These are phyloP conservation scores for Pulveroboletus ravenelii DNA, from an alignment of 768 basidiomycete species.

Conservation along the genomic window DNA sequence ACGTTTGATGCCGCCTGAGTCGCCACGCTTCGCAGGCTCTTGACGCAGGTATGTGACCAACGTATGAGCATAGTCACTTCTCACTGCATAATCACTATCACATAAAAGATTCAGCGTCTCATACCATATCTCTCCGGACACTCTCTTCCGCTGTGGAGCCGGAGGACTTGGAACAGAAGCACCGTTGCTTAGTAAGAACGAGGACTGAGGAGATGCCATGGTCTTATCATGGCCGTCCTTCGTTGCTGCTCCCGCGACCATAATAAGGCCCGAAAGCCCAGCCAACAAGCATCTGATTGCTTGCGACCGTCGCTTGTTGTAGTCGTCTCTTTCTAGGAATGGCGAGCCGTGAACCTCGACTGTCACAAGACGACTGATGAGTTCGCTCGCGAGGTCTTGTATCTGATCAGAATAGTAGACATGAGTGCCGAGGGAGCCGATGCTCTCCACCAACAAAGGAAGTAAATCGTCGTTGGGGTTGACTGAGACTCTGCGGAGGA, in stretches of 20 bases:
- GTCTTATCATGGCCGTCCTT: constrained; percentile 19
- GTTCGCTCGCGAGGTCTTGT: constrained; percentile 83
- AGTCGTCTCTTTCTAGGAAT: constrained; percentile 34
- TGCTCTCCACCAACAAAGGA: constrained; percentile 64
- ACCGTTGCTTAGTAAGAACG: constrained; percentile 27
- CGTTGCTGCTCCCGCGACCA: constrained; percentile 47
- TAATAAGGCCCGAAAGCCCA: constrained; percentile 65
- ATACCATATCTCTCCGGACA: constrained; percentile 86
- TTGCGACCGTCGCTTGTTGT: constrained; percentile 48
- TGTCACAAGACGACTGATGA: constrained; percentile 67
- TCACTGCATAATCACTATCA: constrained; percentile 70
- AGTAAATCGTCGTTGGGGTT: constrained; percentile 63
- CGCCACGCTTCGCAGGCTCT: constrained; percentile 63
- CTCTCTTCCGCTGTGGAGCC: constrained; percentile 54
- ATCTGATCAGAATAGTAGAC: constrained; percentile 97
- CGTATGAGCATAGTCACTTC: constrained; percentile 70
- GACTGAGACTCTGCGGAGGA: constrained; percentile 64
- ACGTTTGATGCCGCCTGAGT: constrained; percentile 45
- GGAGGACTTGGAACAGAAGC: constrained; percentile 27
- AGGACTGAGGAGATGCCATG: constrained; percentile 18
- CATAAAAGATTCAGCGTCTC: constrained; percentile 84
- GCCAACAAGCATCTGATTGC: constrained; percentile 69
- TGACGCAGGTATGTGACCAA: constrained; percentile 71
- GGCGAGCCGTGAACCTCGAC: constrained; percentile 63
- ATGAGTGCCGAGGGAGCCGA: constrained; percentile 81